Conservation (phyloP, 1,284 basidiomycete genomes). For the Rhodotorula sp. region DNA sequence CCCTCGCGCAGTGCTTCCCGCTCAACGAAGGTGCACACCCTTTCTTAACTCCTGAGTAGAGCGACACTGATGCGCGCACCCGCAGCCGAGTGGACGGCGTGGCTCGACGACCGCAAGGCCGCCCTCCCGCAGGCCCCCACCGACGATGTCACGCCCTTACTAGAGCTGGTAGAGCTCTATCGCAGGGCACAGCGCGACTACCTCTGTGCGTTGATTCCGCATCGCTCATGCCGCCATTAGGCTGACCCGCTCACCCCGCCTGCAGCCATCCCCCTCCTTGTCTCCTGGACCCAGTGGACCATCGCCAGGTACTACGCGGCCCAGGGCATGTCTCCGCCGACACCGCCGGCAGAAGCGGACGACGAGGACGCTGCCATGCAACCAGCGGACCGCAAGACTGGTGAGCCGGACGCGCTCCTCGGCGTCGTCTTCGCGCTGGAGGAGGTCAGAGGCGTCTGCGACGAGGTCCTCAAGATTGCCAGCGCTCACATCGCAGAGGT, state of each 20-base stretch:
- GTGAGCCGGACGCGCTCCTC: slow-evolving; percentile 37
- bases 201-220: slow-evolving; percentile 28
- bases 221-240: background rate
- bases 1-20: slow-evolving; percentile 13
- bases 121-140: slow-evolving; percentile 3
- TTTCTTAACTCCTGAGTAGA: too few species aligned
- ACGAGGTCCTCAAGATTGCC: slow-evolving; percentile 18
- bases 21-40: slow-evolving; percentile 19
- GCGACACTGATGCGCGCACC: background rate
- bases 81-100: slow-evolving; percentile 38
- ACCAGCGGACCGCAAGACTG: slow-evolving; percentile 25
- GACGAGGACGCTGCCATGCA: slow-evolving; percentile 31
- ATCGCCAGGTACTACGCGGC: slow-evolving; percentile 35
- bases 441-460: slow-evolving; percentile 14
- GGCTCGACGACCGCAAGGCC: slow-evolving; percentile 35
- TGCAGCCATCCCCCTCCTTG: slow-evolving; percentile 38
- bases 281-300: slow-evolving; percentile 33
- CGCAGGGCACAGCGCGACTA: slow-evolving; percentile 31
- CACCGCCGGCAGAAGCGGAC: slow-evolving; percentile 4
- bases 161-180: slow-evolving; percentile 42
- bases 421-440: slow-evolving; percentile 36
- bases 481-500: slow-evolving; percentile 30
- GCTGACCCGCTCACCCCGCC: background rate
- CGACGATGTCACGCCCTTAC: slow-evolving; percentile 25
- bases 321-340: slow-evolving; percentile 28